Base-by-base conservation (phyloP, 495 filamentous ascomycete species). In the Apodospora peruviana region DNA sequence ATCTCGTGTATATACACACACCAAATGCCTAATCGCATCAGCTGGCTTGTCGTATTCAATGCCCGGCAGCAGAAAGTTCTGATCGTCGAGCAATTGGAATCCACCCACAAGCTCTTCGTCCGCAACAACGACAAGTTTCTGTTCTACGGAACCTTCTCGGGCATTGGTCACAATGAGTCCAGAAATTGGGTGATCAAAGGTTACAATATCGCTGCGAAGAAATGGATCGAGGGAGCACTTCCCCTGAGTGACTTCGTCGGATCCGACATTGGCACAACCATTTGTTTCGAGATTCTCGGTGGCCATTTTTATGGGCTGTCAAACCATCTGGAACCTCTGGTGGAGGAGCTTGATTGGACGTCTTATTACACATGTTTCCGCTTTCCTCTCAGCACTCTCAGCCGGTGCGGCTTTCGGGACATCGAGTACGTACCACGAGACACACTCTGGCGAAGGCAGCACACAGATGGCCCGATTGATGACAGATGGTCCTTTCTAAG, bases 381-480 rank as follows among this genome's bases (percentile, higher is more conserved):
- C 36, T 73, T 85, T 45, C 75, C 73, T 19, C 71, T 82, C 22
- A 48, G 58, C 8, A 74, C 73, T 19, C 71, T 82, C 22, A 48
- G 58, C 8, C 54, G 62, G 0, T 64, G 73, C 10, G 59, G 53
- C 19, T 59, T 60, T 14, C 53, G 61, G 3, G 48, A 48, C 0
- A 23, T 58, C 2, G 61, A 78, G 43, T 49, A 55, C 11, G 62
- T 64, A 5, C 56, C 74, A 8, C 56, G 66, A 18, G 60, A 64
- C 2, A 56, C 67, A 19, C 72, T 84, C 37, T 91, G 82, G 79
- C 71, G 87, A 24, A 77, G 87, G 38, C 68, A 83, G 45, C 83
- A 89, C 50, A 66, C 64, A 9, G 87, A 90, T 57, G 87, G 87
- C 0, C 83, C 86, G 2, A 83, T 91, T 47, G 84, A 90, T 54